phyloP scores from a whole-genome alignment of 2,329 filamentous ascomycete species.

The Colletotrichum truncatum region DNA sequence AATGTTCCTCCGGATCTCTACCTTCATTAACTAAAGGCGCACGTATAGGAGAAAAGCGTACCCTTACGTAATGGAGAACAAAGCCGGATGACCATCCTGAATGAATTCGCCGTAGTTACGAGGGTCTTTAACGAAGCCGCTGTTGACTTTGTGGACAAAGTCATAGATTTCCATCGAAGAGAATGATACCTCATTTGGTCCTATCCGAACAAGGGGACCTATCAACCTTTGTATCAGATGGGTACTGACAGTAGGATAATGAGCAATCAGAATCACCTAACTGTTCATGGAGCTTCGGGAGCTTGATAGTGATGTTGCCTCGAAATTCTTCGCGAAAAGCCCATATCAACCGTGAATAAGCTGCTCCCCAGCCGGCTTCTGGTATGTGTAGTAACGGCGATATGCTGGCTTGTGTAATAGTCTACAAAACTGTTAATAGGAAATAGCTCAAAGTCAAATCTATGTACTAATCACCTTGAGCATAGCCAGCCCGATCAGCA shows the following conservation, averaged over 20 bases:
- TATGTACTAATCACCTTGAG: not conserved
- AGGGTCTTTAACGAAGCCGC: conserved; percentile 37
- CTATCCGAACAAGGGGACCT: conserved; percentile 35
- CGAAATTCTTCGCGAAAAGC: conserved; percentile 33
- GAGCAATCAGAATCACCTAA: conserved; percentile 17
- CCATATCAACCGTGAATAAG: conserved; percentile 35
- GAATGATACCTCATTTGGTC: conserved; percentile 37
- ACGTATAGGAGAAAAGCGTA: not conserved
- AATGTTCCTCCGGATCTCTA: conserved; percentile 37
- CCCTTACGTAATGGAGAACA: conserved; percentile 38
- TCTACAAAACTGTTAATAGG: not conserved
- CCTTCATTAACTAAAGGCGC: conserved; percentile 8
- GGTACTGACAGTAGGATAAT: not conserved
- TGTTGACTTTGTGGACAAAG: conserved; percentile 35
- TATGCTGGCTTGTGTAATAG: not conserved
- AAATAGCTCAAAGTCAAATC: not conserved
- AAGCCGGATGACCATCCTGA: conserved; percentile 37
- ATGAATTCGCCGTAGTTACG: conserved; percentile 39
- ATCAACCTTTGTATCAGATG: not conserved
- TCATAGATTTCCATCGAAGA: conserved; percentile 38
- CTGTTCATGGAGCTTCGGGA: conserved; percentile 35
- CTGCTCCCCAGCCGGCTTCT: conserved; percentile 31
- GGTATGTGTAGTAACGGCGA: conserved; percentile 33
- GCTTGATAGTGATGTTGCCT: conserved; percentile 33
- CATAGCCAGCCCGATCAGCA: not conserved